Conservation (phyloP, 1,284 basidiomycete genomes). For the Stereum hirsutum region DNA sequence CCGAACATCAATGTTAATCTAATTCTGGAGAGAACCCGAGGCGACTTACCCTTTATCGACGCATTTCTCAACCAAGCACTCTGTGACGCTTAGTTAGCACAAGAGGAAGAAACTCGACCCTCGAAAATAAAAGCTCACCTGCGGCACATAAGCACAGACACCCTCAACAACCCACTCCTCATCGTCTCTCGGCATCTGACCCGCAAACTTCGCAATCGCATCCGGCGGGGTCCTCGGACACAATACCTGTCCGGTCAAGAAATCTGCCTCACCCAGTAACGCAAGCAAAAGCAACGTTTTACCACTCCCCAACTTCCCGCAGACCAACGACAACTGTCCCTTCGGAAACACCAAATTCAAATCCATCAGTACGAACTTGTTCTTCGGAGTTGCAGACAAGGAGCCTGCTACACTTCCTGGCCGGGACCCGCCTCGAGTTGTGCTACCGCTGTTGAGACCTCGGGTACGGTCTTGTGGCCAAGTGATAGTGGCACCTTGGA, state of each 20-base stretch:
- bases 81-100: slow-evolving; percentile 17
- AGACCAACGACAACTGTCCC: slow-evolving; percentile 73
- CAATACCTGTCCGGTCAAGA: slow-evolving; percentile 70
- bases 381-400: slow-evolving; percentile 59
- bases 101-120: background rate
- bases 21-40: background rate
- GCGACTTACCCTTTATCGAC: slow-evolving; percentile 65
- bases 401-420: slow-evolving; percentile 51
- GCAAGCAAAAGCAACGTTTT: slow-evolving; percentile 79
- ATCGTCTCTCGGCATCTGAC: slow-evolving; percentile 30
- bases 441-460: slow-evolving; percentile 9
- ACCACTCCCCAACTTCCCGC: slow-evolving; percentile 75
- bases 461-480: slow-evolving; percentile 75
- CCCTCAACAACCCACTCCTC: slow-evolving; percentile 73
- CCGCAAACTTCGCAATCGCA: slow-evolving; percentile 52
- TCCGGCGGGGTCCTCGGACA: slow-evolving; percentile 83
- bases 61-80: slow-evolving; percentile 85
- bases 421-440: too few species aligned
- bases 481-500: slow-evolving; percentile 80
- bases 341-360: slow-evolving; percentile 71
- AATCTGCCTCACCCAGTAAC: slow-evolving; percentile 85
- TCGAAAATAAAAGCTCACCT: slow-evolving; percentile 33
- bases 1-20: background rate
- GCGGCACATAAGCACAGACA: slow-evolving; percentile 89
- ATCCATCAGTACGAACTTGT: slow-evolving; percentile 79